Percentiles rank a stretch among this genome's conserved stretches.
Evolutionary conservation across 2,329 filamentous ascomycete genomes (phyloP).

Genomic region (Tolypocladium pustulatum): DNA sequence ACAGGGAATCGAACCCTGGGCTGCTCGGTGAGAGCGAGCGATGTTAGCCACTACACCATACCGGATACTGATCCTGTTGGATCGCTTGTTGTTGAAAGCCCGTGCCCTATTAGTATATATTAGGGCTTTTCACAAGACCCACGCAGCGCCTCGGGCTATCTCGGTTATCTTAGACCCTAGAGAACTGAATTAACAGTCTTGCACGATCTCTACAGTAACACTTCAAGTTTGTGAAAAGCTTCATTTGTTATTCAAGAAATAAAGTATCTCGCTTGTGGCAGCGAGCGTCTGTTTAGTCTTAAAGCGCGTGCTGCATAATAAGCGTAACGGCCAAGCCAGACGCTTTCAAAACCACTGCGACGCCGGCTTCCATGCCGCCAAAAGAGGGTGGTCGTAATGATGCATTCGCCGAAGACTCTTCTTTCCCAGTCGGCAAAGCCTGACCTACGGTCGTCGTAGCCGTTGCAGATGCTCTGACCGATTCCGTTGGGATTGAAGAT

Average conservation of each 20-base stretch:
- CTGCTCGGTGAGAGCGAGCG: slow-evolving; percentile 20
- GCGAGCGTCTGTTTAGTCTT: background rate
- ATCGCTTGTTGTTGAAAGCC: background rate
- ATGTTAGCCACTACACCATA: slow-evolving; percentile 25
- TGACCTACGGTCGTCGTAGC: background rate
- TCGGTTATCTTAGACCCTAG: too few relatives aligned
- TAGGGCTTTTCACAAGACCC: too few relatives aligned
- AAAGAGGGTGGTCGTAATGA: background rate
- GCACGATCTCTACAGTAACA: too few relatives aligned
- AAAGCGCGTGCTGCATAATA: background rate
- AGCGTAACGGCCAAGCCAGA: background rate
- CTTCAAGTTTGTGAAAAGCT: too few relatives aligned
- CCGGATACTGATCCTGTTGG: background rate
- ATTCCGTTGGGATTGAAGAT: background rate
- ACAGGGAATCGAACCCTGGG: slow-evolving; percentile 18
- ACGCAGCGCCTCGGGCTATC: too few relatives aligned
- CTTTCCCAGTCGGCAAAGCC: background rate
- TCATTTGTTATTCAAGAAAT: too few relatives aligned
- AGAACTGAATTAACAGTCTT: too few relatives aligned
- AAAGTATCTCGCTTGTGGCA: background rate
- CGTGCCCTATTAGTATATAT: background rate
- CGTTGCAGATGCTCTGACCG: background rate
- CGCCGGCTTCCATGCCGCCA: background rate
- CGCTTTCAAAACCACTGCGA: background rate
- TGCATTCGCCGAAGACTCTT: background rate